phyloP scores from a whole-genome alignment of 2,329 filamentous ascomycete genomes.

The Trichoderma afroharzianum region DNA sequence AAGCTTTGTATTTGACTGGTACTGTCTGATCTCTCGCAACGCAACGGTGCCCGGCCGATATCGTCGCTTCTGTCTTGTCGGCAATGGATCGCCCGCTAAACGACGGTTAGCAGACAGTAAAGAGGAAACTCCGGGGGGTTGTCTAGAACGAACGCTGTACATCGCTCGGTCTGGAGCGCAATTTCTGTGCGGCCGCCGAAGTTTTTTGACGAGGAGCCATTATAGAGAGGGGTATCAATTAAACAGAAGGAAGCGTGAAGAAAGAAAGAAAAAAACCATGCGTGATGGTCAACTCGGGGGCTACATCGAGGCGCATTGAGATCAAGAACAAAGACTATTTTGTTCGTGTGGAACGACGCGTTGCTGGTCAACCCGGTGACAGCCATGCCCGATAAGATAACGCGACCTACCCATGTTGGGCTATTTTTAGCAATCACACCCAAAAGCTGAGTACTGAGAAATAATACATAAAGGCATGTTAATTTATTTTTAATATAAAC shows the following conservation, averaged over 20 bases:
- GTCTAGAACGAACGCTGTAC: slow-evolving; percentile 36
- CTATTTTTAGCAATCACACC: background rate
- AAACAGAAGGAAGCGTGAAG: background rate
- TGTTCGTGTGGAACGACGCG: slow-evolving; percentile 12
- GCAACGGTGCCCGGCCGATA: slow-evolving; percentile 81
- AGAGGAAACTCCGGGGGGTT: background rate
- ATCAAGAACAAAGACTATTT: background rate
- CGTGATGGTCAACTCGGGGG: background rate
- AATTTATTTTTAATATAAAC: background rate
- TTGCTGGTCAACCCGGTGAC: slow-evolving; percentile 13
- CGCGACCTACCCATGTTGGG: background rate
- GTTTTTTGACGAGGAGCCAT: slow-evolving; percentile 13
- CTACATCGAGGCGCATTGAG: slow-evolving; percentile 6
- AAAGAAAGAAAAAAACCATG: background rate
- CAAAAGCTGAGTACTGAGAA: background rate
- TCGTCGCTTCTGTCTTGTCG: slow-evolving; percentile 57
- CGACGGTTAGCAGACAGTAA: slow-evolving; percentile 21
- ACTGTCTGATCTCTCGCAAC: slow-evolving; percentile 84
- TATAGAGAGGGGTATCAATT: background rate
- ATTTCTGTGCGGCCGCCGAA: slow-evolving; percentile 19
- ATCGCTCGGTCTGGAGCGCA: slow-evolving; percentile 34
- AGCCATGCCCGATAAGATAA: slow-evolving; percentile 8
- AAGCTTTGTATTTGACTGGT: slow-evolving; percentile 86
- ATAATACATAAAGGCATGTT: background rate
- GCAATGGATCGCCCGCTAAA: slow-evolving; percentile 69